Percentiles rank a stretch among this genome's conserved stretches.
Conservation (phyloP, 2,329 filamentous ascomycete genomes). For the Elsinoe batatas region DNA sequence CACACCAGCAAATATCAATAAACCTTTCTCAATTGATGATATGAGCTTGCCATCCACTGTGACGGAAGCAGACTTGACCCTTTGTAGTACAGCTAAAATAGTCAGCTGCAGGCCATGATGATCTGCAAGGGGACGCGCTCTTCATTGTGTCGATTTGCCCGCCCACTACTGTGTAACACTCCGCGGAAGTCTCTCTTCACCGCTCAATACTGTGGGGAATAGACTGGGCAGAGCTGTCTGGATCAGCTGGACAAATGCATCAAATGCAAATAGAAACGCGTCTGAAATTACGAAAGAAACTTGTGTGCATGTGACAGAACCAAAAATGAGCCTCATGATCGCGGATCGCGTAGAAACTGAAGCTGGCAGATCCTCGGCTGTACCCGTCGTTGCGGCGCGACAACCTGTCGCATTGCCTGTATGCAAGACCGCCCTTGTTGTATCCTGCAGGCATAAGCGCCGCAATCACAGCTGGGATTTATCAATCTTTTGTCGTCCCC, state of each 20-base stretch:
- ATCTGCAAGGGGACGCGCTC: conserved; percentile 24
- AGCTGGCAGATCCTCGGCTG: conserved; percentile 4
- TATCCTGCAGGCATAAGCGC: conserved; percentile 8
- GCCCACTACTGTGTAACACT: background rate
- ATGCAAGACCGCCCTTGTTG: background rate
- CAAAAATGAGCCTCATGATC: conserved; percentile 5
- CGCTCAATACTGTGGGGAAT: background rate
- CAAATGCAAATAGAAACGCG: background rate
- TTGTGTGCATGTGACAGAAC: conserved; percentile 8
- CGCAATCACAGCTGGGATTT: background rate
- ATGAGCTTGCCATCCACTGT: conserved; percentile 85
- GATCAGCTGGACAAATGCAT: background rate
- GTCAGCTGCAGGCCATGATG: conserved; percentile 19
- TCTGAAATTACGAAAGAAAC: background rate
- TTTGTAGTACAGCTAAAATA: conserved; percentile 70
- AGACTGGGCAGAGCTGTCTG: background rate
- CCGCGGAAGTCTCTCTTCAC: background rate
- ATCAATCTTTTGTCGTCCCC: background rate
- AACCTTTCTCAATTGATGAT: conserved; percentile 80
- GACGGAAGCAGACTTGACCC: conserved; percentile 90
- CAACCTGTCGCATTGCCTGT: background rate
- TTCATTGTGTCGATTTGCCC: conserved; percentile 27
- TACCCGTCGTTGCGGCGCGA: background rate
- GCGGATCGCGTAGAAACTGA: conserved; percentile 1
- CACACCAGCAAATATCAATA: conserved; percentile 85